Conservation (phyloP, 352 stramenopile species). For the Aphanomyces euteiches region DNA sequence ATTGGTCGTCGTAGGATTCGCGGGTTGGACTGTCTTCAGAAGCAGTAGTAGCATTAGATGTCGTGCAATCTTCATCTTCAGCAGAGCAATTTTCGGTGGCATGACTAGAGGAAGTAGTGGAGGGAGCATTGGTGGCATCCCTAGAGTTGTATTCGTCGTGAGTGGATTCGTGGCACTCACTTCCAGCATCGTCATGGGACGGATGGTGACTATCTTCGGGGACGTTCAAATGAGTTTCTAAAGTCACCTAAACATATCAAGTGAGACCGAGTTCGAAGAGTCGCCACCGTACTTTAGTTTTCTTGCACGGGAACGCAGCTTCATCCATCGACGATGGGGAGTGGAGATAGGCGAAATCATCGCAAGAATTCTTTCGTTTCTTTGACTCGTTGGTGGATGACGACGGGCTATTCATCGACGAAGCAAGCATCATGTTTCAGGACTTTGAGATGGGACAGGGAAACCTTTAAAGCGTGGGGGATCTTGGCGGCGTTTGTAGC, state of each 20-base stretch:
- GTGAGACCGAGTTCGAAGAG: not conserved
- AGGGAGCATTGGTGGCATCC: slow-evolving; percentile 21
- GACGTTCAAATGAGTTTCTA: slow-evolving; percentile 17
- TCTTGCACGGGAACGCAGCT: slow-evolving; percentile 10
- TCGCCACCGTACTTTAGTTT: slow-evolving; percentile 14
- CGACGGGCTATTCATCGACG: slow-evolving; percentile 27
- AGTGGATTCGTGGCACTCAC: slow-evolving; percentile 19
- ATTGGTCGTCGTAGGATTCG: slow-evolving; percentile 6
- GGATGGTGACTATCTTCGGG: not conserved
- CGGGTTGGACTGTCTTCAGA: not conserved
- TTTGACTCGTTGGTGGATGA: not conserved
- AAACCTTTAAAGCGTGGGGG: slow-evolving; percentile 14
- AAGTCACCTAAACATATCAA: slow-evolving; percentile 6
- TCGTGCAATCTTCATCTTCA: not conserved
- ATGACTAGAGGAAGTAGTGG: not conserved
- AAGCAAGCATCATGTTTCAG: slow-evolving; percentile 23
- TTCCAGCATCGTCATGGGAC: not conserved
- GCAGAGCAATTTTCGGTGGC: not conserved
- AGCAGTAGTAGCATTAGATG: not conserved
- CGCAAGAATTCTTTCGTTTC: slow-evolving; percentile 19
- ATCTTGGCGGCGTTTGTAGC: not conserved
- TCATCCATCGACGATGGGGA: slow-evolving; percentile 24
- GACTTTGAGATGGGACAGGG: not conserved
- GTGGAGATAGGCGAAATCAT: not conserved
- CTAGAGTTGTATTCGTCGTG: slow-evolving; percentile 15